These are phyloP conservation scores for Mycena galopus DNA, from an alignment of 768 basidiomycete genomes.

Conservation along the genomic window DNA sequence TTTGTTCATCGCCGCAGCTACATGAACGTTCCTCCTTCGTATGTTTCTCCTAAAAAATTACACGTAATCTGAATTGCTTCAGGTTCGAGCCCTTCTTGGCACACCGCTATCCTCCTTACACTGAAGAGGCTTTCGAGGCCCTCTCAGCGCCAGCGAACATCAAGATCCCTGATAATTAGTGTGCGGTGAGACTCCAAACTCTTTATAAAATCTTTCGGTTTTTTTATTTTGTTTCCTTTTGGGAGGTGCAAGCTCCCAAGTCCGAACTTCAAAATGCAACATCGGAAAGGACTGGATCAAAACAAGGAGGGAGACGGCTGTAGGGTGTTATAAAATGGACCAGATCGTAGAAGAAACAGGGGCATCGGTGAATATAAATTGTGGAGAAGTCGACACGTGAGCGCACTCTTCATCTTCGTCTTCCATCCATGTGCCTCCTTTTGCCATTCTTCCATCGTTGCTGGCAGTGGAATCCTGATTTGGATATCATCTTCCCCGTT, in stretches of 20 bases:
- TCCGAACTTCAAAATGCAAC: too few relatives aligned
- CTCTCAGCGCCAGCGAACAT: constrained; percentile 16
- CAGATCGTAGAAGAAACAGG: too few relatives aligned
- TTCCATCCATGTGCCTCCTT: neutral
- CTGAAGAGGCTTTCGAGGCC: constrained; percentile 8
- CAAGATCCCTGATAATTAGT: constrained; percentile 6
- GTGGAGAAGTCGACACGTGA: too few relatives aligned
- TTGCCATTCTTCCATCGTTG: neutral
- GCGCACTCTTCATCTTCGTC: too few relatives aligned
- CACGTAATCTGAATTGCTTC: neutral
- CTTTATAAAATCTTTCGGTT: too few relatives aligned
- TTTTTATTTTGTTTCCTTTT: too few relatives aligned
- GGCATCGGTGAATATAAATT: too few relatives aligned
- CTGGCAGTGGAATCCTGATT: constrained; percentile 5
- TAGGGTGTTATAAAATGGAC: too few relatives aligned
- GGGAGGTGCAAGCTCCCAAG: too few relatives aligned
- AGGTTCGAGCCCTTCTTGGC: constrained; percentile 16
- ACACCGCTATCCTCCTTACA: constrained; percentile 20
- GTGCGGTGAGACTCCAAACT: neutral
- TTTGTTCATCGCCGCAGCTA: constrained; percentile 22
- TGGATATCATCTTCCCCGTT: neutral
- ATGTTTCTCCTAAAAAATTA: neutral
- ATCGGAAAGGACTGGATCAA: too few relatives aligned
- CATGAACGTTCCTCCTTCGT: constrained; percentile 23
- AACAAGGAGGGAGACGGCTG: too few relatives aligned